These are phyloP conservation scores for Chionographis japonica DNA, from an alignment of 106 monocot genomes.

Conservation along the genomic window DNA sequence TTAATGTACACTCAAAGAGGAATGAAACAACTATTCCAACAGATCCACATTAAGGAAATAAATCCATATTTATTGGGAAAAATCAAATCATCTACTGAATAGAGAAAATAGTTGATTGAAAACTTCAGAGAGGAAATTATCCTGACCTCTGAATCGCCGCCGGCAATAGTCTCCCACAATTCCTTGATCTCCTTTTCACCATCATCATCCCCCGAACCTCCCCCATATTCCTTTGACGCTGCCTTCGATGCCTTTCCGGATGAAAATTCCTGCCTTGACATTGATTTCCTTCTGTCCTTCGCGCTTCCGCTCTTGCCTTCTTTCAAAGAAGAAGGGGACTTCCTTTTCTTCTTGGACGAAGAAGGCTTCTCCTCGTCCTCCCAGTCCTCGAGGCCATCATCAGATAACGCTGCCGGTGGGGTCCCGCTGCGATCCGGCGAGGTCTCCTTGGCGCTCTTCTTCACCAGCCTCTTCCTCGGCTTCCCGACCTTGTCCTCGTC, in stretches of 20 bases:
- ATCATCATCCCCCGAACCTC: constrained; percentile 13
- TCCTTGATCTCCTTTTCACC: constrained; percentile 61
- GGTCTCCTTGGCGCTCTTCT: constrained; percentile 48
- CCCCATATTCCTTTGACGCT: constrained; percentile 27
- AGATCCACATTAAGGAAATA: too few relatives aligned
- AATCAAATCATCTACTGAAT: too few relatives aligned
- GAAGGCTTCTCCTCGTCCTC: constrained; percentile 36
- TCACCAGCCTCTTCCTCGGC: constrained; percentile 73
- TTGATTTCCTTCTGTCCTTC: constrained; percentile 34
- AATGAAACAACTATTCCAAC: too few relatives aligned
- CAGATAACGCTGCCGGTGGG: constrained; percentile 13
- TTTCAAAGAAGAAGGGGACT: constrained; percentile 11
- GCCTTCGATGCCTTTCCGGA: constrained; percentile 14
- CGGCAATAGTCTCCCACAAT: constrained; percentile 85
- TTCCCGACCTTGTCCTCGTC: constrained; percentile 47
- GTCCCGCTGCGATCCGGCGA: constrained; percentile 16
- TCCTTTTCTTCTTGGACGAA: constrained; percentile 41
- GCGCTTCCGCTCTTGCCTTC: constrained; percentile 15
- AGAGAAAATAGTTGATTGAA: too few relatives aligned
- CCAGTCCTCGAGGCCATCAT: constrained; percentile 59
- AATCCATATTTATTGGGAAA: too few relatives aligned
- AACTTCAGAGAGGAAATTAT: background rate
- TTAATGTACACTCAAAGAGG: too few relatives aligned
- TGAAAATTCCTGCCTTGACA: constrained; percentile 5
- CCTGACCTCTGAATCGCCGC: constrained; percentile 82